Conservation (phyloP, 495 filamentous ascomycete species). For the Lasiosphaeria ovina region DNA sequence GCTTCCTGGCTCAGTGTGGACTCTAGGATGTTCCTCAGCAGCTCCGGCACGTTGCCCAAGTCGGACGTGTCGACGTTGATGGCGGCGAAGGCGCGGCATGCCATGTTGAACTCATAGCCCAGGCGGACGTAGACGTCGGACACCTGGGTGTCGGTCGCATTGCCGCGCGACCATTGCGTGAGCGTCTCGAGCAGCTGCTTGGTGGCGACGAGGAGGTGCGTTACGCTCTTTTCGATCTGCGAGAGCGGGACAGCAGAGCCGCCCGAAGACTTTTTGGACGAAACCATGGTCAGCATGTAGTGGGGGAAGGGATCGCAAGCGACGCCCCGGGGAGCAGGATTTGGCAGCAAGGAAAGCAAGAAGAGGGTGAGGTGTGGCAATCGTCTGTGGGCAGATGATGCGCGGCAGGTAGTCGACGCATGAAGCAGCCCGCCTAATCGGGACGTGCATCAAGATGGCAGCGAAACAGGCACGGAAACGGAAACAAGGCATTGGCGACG, state of each 20-base stretch:
- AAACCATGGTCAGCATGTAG: constrained; percentile 21
- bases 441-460: constrained; percentile 23
- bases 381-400: not conserved
- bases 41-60: constrained; percentile 90
- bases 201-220: constrained; percentile 93
- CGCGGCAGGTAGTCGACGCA: constrained; percentile 11
- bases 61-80: constrained; percentile 94
- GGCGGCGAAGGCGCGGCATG: constrained; percentile 89
- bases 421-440: constrained; percentile 19
- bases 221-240: constrained; percentile 97
- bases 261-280: constrained; percentile 41
- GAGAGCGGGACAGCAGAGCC: constrained; percentile 58
- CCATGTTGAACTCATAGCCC: constrained; percentile 98
- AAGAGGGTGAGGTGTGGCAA: not conserved
- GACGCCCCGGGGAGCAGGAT: not conserved
- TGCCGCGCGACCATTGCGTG: constrained; percentile 91
- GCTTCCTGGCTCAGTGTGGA: constrained; percentile 96
- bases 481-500: not conserved
- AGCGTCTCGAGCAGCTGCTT: constrained; percentile 97
- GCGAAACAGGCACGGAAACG: constrained; percentile 2
- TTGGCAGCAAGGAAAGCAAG: not conserved
- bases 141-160: constrained; percentile 87
- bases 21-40: constrained; percentile 85
- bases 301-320: not conserved
- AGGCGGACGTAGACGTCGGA: constrained; percentile 97